Base-by-base conservation (phyloP, 495 filamentous ascomycete species). In the Neurospora sp. region DNA sequence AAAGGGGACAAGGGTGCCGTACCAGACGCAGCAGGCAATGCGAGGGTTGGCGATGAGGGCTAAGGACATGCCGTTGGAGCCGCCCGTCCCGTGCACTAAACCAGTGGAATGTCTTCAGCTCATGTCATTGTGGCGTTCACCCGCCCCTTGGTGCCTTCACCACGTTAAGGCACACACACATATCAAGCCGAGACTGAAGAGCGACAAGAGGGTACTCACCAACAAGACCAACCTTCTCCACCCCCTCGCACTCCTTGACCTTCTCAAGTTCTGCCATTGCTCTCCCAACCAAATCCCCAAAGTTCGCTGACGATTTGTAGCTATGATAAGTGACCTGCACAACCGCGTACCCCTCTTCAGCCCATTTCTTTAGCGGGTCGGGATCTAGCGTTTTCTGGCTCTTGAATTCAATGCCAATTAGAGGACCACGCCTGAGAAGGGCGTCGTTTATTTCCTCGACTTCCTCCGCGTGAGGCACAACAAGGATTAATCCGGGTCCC, bases 331-430 rank as follows among this genome's bases (percentile, higher is more conserved):
- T 35, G 0, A 87, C 73, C 74, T 86, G 82, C 0, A 79, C 85
- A 3, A 88, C 85, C 1, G 85, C 82, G 70, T 84, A 89, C 7
- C 88, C 84, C 78, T 89, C 87, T 76, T 90, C 87, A 4, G 87
- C 88, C 86, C 88, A 90, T 80, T 89, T 90, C 70, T 83, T 75
- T 27, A 83, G 72, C 1, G 86, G 87, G 22, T 82, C 80, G 2
- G 86, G 86, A 35, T 83, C 82, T 20, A 84, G 75, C n/a, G 77
- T 79, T 69, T 78, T 75, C 17, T 44, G 42, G 53, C 65, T 48
- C 20, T 72, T 48, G 10, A 76, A 31, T 31, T 3, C 1, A 31
- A 27, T 27, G 27, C 27, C 2, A 27, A 3, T 2, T 2, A 27
- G 0, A 27, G 2, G 27, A 27, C 27, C 27, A 2, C 27, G 2